Conservation (phyloP, 179 eudicot genomes). For the Patellifolia procumbens region DNA sequence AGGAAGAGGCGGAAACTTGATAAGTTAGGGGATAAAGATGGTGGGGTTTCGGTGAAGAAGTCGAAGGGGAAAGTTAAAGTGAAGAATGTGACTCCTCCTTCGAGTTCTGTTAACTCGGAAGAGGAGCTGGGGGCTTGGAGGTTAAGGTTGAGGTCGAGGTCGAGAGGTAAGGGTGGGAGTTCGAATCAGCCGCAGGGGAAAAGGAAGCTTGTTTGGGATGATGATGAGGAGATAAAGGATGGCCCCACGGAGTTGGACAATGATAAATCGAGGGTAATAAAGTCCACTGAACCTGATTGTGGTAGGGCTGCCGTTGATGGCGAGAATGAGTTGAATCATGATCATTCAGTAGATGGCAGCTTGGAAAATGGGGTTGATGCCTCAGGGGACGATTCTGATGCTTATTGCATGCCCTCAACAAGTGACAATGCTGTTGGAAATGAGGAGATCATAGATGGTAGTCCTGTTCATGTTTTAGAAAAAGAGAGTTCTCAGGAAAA, state of each 20-base stretch:
- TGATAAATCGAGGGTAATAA: slow-evolving; percentile 40
- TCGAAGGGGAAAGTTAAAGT: slow-evolving; percentile 34
- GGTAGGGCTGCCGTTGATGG: slow-evolving; percentile 38
- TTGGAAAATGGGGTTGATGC: slow-evolving; percentile 29
- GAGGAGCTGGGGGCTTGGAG: slow-evolving; percentile 54
- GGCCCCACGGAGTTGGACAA: slow-evolving; percentile 37
- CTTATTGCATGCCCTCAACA: slow-evolving; percentile 20
- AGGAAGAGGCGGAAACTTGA: slow-evolving; percentile 53
- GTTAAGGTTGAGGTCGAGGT: slow-evolving; percentile 64
- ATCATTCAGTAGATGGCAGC: slow-evolving; percentile 14
- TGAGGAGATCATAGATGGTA: slow-evolving; percentile 35
- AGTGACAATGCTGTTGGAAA: slow-evolving; percentile 22
- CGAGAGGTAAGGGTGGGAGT: slow-evolving; percentile 27
- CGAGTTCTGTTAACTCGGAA: slow-evolving; percentile 43
- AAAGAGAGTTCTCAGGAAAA: slow-evolving; percentile 39
- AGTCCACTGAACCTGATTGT: slow-evolving; percentile 49
- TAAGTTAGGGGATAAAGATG: slow-evolving; percentile 24
- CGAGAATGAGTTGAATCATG: slow-evolving; percentile 37
- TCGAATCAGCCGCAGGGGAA: slow-evolving; percentile 40
- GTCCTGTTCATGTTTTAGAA: slow-evolving; percentile 15
- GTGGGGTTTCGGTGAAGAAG: slow-evolving; percentile 37
- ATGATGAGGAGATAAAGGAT: slow-evolving; percentile 33
- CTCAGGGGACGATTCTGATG: slow-evolving; percentile 36
- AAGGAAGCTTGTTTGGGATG: slow-evolving; percentile 40
- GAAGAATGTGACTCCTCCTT: slow-evolving; percentile 35